Percentiles rank a stretch among this genome's conserved stretches.
Evolutionary conservation across 1,284 basidiomycete species (phyloP).

Genomic region (Sanghuangporus sanghuang): DNA sequence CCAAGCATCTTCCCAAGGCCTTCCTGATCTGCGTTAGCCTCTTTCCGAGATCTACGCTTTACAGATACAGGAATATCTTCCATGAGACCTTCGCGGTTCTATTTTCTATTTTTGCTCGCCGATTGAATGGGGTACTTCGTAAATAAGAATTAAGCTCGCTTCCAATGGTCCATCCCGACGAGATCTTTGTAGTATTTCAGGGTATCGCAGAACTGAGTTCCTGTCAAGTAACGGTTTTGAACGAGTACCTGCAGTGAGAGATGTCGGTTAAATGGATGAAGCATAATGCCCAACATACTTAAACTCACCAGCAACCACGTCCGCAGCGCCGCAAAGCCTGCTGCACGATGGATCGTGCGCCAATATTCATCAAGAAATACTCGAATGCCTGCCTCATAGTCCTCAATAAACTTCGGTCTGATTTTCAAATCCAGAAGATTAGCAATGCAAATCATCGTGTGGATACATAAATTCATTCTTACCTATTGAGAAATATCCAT

Average conservation of each 20-base stretch:
- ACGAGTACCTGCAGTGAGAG: conserved; percentile 36
- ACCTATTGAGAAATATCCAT: conserved; percentile 64
- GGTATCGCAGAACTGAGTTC: conserved; percentile 37
- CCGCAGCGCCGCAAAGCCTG: conserved; percentile 60
- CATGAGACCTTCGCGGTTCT: too few species aligned
- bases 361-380: conserved; percentile 57
- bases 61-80: too few species aligned
- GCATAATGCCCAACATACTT: neutral
- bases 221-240: conserved; percentile 41
- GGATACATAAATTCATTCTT: conserved; percentile 24
- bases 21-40: too few species aligned
- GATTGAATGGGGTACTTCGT: too few species aligned
- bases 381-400: conserved; percentile 46
- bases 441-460: neutral
- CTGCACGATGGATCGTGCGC: conserved; percentile 58
- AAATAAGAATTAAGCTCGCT: neutral
- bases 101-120: too few species aligned
- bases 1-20: too few species aligned
- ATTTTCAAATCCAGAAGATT: neutral
- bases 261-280: neutral
- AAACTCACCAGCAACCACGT: conserved; percentile 52
- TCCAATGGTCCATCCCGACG: conserved; percentile 22
- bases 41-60: too few species aligned
- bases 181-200: conserved; percentile 42
- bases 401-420: conserved; percentile 48